Conservation (phyloP, 441 rosid species). For the Brassica hybrid region DNA sequence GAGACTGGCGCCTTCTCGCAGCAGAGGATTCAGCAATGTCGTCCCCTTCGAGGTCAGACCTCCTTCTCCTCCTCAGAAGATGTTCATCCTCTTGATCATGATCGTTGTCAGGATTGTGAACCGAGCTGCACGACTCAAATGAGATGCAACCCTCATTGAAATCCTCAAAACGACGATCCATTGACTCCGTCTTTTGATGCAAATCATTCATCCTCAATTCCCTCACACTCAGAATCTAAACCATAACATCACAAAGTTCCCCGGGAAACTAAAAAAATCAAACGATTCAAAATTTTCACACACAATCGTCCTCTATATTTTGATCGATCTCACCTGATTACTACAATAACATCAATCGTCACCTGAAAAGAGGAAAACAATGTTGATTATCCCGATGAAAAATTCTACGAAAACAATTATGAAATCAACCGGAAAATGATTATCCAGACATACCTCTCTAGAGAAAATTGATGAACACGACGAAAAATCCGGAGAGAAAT, state of each 20-base stretch:
- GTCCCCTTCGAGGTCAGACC: conserved; percentile 1
- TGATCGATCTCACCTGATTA: neutral
- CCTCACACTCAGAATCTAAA: conserved; percentile 5
- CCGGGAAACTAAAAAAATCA: too few relatives aligned
- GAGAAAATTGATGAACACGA: neutral
- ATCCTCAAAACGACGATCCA: conserved; percentile 16
- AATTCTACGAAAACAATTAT: neutral
- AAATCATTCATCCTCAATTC: conserved; percentile 9
- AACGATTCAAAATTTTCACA: conserved; percentile 2
- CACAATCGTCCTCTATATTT: neutral
- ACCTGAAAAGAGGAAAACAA: neutral
- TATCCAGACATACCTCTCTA: conserved; percentile 6
- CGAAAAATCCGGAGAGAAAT: neutral
- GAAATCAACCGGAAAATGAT: neutral
- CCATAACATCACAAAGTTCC: too few relatives aligned
- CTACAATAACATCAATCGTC: neutral
- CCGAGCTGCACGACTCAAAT: conserved; percentile 9
- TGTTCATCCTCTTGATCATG: conserved; percentile 7
- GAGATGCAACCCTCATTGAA: neutral
- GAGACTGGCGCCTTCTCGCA: conserved; percentile 8
- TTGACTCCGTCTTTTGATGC: conserved; percentile 5
- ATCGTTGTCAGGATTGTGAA: neutral
- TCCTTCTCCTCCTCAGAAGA: neutral
- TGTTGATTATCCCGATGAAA: neutral
- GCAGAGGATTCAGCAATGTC: conserved; percentile 17